Base-by-base conservation (phyloP, 208 protist genomes). In the Acanthamoeba royreba region DNA sequence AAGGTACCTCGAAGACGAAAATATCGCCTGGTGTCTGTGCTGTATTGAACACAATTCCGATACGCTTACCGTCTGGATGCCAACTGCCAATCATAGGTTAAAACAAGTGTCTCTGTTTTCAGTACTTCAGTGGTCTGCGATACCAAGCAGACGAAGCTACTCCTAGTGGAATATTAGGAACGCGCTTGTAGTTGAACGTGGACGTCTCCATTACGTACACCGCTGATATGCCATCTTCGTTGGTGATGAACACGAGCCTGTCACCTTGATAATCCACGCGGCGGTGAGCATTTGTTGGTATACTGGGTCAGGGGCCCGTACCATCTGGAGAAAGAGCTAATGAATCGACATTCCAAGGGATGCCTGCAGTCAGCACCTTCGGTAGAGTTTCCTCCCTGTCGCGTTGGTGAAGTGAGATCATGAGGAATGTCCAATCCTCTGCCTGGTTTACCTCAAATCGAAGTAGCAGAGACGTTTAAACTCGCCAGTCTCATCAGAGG, bases 201-300 rank as follows among this genome's bases (percentile, higher is more conserved):
- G 69, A 19, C 8, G 69, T 81, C 19, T 88, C 79, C 79, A 88
- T 63, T 8, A 88, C 49, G 79, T 88, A 88, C 17, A 88, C 31
- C 17, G 25, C 33, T 17, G 49, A 88, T 0, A 61, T 38, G 43
- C 79, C 79, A 22, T 61, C 79, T 19, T 88, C 79, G 79, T 88
- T 88, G n/a, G 79, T 61, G 46, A 43, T 88, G 33, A 88, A 88
- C 25, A 43, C 22, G n/a, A 88, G 15, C 17, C 49, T 25, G 19
- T 35, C 17, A 47, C 49, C 47, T 63, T 40, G 5, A 13, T 13
- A 22, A n/a, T 42, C 4, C 9, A 17, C 55, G 28, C 0, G 31
- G 4, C 22, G 4, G 25, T 42, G 47, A 77, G 19, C 8, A 77
- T 11, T 35, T 38, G 19, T 38, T 13, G 45, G 25, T 25, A 4